These are phyloP conservation scores for Sclerotinia trifoliorum DNA, from an alignment of 2,329 filamentous ascomycete species.

Conservation along the genomic window DNA sequence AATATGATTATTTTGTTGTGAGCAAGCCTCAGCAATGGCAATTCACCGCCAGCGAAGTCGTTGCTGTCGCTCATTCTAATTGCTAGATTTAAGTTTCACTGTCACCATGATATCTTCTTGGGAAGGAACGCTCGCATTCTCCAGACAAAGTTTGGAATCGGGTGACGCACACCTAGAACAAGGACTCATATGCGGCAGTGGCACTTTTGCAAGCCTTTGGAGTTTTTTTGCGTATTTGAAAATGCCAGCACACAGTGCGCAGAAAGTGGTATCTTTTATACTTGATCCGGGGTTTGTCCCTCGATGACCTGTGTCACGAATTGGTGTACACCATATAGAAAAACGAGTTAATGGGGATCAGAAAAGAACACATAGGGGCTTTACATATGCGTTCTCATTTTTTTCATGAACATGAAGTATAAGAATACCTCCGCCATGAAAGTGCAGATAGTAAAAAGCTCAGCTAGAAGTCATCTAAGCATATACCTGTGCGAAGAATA, in stretches of 20 bases:
- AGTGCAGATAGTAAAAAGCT: background rate
- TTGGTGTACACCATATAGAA: background rate
- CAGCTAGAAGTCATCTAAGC: no score
- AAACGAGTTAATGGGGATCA: background rate
- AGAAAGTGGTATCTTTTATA: background rate
- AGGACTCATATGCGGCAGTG: no score
- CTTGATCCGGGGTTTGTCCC: background rate
- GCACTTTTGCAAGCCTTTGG: background rate
- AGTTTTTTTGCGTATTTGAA: no score
- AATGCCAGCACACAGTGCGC: background rate
- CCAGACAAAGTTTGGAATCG: no score
- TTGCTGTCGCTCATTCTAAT: background rate
- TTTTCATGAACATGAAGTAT: background rate
- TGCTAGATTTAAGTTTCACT: background rate
- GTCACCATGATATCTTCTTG: background rate
- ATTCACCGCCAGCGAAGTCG: no score
- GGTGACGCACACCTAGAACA: background rate
- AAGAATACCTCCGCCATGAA: background rate
- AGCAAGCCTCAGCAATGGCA: no score
- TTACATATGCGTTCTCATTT: background rate
- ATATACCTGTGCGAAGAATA: background rate
- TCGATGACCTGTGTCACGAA: background rate
- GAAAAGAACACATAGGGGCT: background rate
- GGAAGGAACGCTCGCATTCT: no score
- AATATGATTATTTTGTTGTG: background rate